A percentile compares a stretch with the other conserved stretches of the same genome.
These are phyloP conservation scores for Sclerotinia sclerotiorum DNA, from an alignment of 2,329 filamentous ascomycete species.

Conservation along the genomic window DNA sequence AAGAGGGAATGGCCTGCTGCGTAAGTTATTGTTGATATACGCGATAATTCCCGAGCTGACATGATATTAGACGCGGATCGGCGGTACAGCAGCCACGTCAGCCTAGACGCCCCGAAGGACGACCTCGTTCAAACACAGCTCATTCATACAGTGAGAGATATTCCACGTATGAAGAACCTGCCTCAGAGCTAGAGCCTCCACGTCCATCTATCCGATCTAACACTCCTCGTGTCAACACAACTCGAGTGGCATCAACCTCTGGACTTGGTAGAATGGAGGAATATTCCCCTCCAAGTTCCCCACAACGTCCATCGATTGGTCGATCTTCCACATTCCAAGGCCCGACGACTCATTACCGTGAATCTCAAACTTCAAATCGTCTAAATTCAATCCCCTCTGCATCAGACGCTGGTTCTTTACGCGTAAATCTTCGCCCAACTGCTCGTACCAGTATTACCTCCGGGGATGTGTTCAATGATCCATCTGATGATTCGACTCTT, in stretches of 20 bases:
- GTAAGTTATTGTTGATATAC: slow-evolving; percentile 44
- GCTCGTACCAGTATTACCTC: slow-evolving; percentile 10
- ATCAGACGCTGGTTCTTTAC: slow-evolving; percentile 46
- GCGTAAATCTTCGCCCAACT: slow-evolving; percentile 42
- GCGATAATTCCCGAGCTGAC: background rate
- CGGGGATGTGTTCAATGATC: slow-evolving; percentile 51
- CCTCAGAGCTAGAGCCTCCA: slow-evolving; percentile 43
- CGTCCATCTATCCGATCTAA: slow-evolving; percentile 54
- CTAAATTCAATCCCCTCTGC: slow-evolving; percentile 46
- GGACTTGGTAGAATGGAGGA: slow-evolving; percentile 35
- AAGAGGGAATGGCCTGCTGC: slow-evolving; percentile 68
- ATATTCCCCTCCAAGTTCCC: slow-evolving; percentile 35
- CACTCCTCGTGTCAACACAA: slow-evolving; percentile 7
- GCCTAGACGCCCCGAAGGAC: slow-evolving; percentile 29
- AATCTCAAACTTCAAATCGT: slow-evolving; percentile 50
- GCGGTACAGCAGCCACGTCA: slow-evolving; percentile 28
- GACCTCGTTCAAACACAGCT: slow-evolving; percentile 63
- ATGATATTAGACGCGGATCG: slow-evolving; percentile 17
- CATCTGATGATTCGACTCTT: slow-evolving; percentile 51
- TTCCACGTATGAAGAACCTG: slow-evolving; percentile 52
- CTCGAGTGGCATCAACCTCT: slow-evolving; percentile 37
- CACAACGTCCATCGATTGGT: slow-evolving; percentile 48
- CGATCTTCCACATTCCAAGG: slow-evolving; percentile 61
- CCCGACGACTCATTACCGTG: slow-evolving; percentile 52
- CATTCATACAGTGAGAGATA: slow-evolving; percentile 62